Conservation (phyloP, 331 rosid genomes). For the Pyrus hybrid region DNA sequence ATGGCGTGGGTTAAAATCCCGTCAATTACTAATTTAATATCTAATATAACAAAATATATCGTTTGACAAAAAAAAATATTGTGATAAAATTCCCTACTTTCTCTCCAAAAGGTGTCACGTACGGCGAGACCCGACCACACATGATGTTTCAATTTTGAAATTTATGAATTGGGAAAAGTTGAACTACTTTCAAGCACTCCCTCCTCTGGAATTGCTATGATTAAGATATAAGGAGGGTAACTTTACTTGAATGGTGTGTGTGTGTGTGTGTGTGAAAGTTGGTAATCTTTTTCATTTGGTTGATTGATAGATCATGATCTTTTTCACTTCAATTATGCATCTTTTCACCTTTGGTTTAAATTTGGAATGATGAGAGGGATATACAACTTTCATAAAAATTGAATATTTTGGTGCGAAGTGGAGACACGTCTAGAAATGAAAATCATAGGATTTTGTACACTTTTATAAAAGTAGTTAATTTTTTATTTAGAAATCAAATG, state of each 20-base stretch:
- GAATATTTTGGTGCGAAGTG: slow-evolving; percentile 1
- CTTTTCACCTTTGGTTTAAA: slow-evolving; percentile 43
- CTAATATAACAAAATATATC: too few relatives aligned
- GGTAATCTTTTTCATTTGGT: slow-evolving; percentile 46
- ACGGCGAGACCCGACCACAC: slow-evolving; percentile 7
- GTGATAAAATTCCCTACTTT: background rate
- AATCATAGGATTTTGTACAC: slow-evolving; percentile 16
- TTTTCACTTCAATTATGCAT: slow-evolving; percentile 33
- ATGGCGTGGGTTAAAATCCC: rapidly evolving
- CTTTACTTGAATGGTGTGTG: slow-evolving; percentile 24
- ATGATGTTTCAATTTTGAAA: slow-evolving; percentile 18
- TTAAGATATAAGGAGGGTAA: slow-evolving; percentile 22
- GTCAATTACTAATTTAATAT: too few relatives aligned
- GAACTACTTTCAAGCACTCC: slow-evolving; percentile 14
- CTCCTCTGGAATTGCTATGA: slow-evolving; percentile 27
- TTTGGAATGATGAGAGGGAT: slow-evolving; percentile 37
- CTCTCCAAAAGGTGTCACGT: slow-evolving; percentile 13
- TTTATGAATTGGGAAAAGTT: slow-evolving; percentile 7
- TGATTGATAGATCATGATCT: slow-evolving; percentile 88
- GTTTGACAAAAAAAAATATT: too few relatives aligned
- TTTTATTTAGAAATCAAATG: background rate
- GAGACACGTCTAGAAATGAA: background rate
- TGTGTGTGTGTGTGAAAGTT: slow-evolving; percentile 37
- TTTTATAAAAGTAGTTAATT: slow-evolving; percentile 7
- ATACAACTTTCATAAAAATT: slow-evolving; percentile 1